Conservation (phyloP, 139 green algal genomes). For the Diplosphaera chodatii region DNA sequence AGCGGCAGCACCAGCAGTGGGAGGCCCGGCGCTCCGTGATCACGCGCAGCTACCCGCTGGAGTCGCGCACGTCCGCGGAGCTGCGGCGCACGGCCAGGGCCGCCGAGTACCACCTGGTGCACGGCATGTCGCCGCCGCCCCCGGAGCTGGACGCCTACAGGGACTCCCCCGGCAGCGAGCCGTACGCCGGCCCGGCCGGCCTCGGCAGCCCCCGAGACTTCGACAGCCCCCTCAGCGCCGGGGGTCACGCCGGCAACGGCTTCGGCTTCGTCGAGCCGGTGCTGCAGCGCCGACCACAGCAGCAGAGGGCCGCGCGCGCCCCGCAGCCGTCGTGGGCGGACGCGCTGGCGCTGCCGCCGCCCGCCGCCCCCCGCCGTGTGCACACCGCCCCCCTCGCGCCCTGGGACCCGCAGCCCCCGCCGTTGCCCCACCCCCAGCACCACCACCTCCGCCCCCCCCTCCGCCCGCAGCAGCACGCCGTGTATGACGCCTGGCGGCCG, state of each 20-base stretch:
- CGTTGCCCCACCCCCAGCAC: neutral
- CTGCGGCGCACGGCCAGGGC: neutral
- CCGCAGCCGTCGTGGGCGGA: neutral
- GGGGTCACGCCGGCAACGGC: neutral
- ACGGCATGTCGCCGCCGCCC: neutral
- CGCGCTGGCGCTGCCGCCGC: neutral
- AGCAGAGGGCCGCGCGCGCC: neutral
- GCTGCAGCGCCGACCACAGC: too few relatives aligned
- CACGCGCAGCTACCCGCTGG: neutral
- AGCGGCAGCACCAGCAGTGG: neutral
- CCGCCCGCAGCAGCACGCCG: too few relatives aligned
- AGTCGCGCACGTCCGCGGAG: neutral
- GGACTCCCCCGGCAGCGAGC: too few relatives aligned
- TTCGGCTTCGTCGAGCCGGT: neutral
- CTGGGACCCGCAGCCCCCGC: neutral
- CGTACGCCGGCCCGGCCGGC: too few relatives aligned
- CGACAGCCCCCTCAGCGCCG: neutral
- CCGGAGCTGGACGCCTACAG: too few relatives aligned
- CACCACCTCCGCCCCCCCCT: neutral
- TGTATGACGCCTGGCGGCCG: too few relatives aligned
- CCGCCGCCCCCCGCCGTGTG: neutral
- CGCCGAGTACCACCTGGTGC: neutral
- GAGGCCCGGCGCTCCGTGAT: neutral
- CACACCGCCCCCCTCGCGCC: neutral
- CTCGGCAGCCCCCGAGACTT: neutral